Evolutionary conservation across 1,284 basidiomycete species (phyloP).

Genomic region (Microbotryum silenes-acaulis): DNA sequence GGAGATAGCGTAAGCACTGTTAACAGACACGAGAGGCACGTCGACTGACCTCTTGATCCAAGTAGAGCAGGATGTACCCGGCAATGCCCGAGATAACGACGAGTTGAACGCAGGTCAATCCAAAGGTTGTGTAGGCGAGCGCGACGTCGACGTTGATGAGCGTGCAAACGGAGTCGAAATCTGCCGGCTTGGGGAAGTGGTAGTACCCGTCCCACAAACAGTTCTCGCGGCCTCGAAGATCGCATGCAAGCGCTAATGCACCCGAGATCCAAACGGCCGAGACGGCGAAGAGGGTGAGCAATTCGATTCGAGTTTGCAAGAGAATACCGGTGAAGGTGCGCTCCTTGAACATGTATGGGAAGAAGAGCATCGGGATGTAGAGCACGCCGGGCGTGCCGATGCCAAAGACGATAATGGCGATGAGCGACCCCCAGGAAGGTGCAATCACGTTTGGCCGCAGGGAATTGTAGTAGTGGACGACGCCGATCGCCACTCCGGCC

Average conservation of each 20-base stretch:
- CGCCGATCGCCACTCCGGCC: slow-evolving; percentile 20
- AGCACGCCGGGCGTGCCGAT: slow-evolving; percentile 40
- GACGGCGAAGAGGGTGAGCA: slow-evolving; percentile 39
- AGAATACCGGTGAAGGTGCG: slow-evolving; percentile 39
- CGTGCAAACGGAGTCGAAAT: slow-evolving; percentile 41
- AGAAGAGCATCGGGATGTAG: slow-evolving; percentile 40
- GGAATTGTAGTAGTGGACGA: slow-evolving; percentile 38
- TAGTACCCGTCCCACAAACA: slow-evolving; percentile 41
- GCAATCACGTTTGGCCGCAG: slow-evolving; percentile 39
- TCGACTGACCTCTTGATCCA: slow-evolving; percentile 49
- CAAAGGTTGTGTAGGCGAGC: slow-evolving; percentile 41
- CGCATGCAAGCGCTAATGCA: slow-evolving; percentile 39
- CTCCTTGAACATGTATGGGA: slow-evolving; percentile 38
- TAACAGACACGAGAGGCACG: background rate
- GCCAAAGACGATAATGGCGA: slow-evolving; percentile 42
- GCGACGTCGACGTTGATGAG: slow-evolving; percentile 40
- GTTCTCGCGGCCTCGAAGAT: slow-evolving; percentile 40
- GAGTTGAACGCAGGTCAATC: slow-evolving; percentile 37
- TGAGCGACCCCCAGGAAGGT: slow-evolving; percentile 42
- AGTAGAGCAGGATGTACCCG: slow-evolving; percentile 40
- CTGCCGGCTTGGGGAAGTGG: slow-evolving; percentile 40
- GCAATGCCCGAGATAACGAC: slow-evolving; percentile 30
- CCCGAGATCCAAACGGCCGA: slow-evolving; percentile 41
- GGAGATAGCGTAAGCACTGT: background rate
- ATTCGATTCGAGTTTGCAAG: slow-evolving; percentile 40